Evolutionary conservation across 345 rosid species (phyloP), one percentile per base, ranked within the genome.

Genomic region (Dipteronia dyeriana): DNA sequence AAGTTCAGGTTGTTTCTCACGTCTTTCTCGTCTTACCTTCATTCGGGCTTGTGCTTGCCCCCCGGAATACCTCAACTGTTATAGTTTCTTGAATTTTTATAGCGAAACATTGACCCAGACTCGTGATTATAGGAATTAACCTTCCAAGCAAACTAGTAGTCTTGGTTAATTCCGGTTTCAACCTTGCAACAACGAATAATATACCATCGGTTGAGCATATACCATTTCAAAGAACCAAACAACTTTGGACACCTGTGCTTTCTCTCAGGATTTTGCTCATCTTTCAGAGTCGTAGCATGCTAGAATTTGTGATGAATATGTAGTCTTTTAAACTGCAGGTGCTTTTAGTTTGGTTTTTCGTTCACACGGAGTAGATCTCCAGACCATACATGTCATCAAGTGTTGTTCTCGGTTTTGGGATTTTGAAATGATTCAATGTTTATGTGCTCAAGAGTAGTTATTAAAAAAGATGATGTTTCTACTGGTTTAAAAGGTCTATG

Each of bases 1-100:
- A 69, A 71, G 69, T 59, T 81, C 67, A 75, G 75, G 78, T 75
- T 78, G 75, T 22, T 54, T 70, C 23, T 74, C 57, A 62, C 65
- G 66, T 31, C 14, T 73, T 54, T 23, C 23, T 10, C 16, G 20
- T 53, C 77, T 60, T 19, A 4, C 51, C 63, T 73, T 73, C 74
- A 31, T n/a, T 20, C 9, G 74, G 64, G 62, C 13, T 23, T 20
- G 45, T 45, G 19, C 49, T 41, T 73, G 71, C 79, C 75, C 75
- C 34, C 75, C 34, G 6, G 73, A 39, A 75, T 72, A 60, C 76
- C 67, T 19, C 73, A 25, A 78, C 67, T 45, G 59, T 26, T 68
- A 9, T 9, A 23, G 34, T 73, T 73, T 73, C 31, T 65, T 45
- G n/a, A 73, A 13, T 78, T 76, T 54, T 77, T 74, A 31, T 68